Evolutionary conservation across 1,284 basidiomycete species (phyloP).

Genomic region (Leccinum colubrinum): DNA sequence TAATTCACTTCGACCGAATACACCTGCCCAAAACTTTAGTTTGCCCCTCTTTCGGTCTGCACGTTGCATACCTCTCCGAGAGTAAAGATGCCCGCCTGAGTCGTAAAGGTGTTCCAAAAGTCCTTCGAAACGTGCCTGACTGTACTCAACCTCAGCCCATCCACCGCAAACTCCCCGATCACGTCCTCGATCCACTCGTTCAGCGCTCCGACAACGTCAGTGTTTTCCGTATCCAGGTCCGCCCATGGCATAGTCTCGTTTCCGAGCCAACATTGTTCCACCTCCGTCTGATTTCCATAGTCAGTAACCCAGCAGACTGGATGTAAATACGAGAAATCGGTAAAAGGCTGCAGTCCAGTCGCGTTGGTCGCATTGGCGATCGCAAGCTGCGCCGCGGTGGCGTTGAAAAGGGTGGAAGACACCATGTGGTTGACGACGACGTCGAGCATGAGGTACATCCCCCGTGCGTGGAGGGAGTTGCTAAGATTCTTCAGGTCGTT

Average conservation of each 20-base stretch:
- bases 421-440: constrained; percentile 74
- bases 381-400: constrained; percentile 30
- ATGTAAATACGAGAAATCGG: constrained; percentile 35
- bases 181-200: constrained; percentile 59
- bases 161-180: constrained; percentile 55
- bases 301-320: constrained; percentile 41
- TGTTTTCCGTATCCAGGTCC: constrained; percentile 73
- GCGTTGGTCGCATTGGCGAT: constrained; percentile 33
- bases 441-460: constrained; percentile 81
- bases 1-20: constrained; percentile 41
- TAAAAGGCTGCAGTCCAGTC: constrained; percentile 36
- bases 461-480: constrained; percentile 58
- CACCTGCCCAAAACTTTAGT: constrained; percentile 30
- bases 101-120: constrained; percentile 66
- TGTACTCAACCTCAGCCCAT: constrained; percentile 52
- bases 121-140: constrained; percentile 58
- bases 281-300: constrained; percentile 62
- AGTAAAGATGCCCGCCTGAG: constrained; percentile 68
- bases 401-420: constrained; percentile 31
- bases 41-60: not conserved
- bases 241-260: constrained; percentile 60
- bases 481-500: constrained; percentile 65
- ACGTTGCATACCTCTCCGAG: constrained; percentile 63
- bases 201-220: constrained; percentile 49
- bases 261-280: constrained; percentile 78